Conservation (phyloP, 1,284 basidiomycete genomes). For the Trichosporon sp. region DNA sequence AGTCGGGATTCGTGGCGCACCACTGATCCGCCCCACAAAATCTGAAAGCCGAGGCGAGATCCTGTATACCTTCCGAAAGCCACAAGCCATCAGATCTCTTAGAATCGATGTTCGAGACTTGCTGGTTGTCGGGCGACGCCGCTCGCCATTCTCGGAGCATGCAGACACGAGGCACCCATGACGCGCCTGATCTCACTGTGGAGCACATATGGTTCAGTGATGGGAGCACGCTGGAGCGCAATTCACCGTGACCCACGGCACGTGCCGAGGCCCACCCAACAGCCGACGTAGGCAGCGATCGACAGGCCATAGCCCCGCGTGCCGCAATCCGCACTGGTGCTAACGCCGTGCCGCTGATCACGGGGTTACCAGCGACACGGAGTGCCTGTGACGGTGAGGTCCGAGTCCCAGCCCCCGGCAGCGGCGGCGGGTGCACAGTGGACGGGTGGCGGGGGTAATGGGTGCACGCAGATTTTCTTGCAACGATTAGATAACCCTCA, state of each 20-base stretch:
- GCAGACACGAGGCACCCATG: conserved; percentile 2
- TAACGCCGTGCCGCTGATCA: background rate
- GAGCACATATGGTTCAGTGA: background rate
- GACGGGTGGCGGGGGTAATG: background rate
- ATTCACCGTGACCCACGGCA: conserved; percentile 1
- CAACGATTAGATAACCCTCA: background rate
- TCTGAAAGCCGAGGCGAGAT: conserved; percentile 7
- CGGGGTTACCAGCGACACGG: background rate
- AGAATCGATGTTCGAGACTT: too few species aligned
- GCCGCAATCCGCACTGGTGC: background rate
- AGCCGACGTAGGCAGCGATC: background rate
- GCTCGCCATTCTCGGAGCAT: background rate
- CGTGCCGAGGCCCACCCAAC: conserved; percentile 4
- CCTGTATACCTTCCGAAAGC: background rate
- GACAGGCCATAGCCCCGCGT: background rate
- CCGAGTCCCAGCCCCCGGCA: background rate
- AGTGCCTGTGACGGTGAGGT: background rate
- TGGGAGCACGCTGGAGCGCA: background rate
- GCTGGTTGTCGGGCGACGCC: background rate
- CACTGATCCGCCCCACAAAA: conserved; percentile 10
- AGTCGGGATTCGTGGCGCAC: background rate
- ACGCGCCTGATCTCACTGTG: conserved; percentile 1
- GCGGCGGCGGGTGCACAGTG: background rate
- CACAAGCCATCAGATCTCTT: too few species aligned
- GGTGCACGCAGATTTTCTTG: background rate